Base-by-base conservation (phyloP, 2,329 filamentous ascomycete species). In the Penicillium sp. region DNA sequence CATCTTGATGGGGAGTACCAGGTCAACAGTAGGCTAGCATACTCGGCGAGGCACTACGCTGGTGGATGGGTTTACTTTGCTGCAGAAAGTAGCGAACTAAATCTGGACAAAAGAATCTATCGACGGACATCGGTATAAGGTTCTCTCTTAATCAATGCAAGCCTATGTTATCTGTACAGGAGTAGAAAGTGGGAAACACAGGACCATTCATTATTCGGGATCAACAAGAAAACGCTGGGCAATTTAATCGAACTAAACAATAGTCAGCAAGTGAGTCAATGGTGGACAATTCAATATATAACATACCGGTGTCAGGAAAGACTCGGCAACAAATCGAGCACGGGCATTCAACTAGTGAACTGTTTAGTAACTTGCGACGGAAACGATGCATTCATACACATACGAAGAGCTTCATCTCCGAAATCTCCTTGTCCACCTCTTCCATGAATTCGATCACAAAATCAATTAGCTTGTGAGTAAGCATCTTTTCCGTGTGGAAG, bases 391-490 rank as follows among this genome's bases (percentile, higher is more conserved):
- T 42, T 6, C 10, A 9, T n/a, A 41, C 32, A 57, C 90, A 65
- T 83, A 97, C 93, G 76, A 99, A 99, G 68, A 99, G 88, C 83
- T 99, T 99, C 94, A 99, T 97, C 79, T 99, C 95, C 3, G 94
- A 97, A 57, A 99, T 99, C 76, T 99, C 94, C 82, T 99, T 99
- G 76, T 99, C 95, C 5, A 99, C 95, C 74, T 99, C 94, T 76
- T 99, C 93, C 93, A 99, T 97, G 70, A 99, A 99, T 70, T 97
- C 88, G 63, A 99, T 97, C 65, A 99, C 96, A 70, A 99, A 99
- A 74, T 99, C 94, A 34, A 99, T 95, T 65, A 99, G 82, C 80
- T 99, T 97, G 74, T 99, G 93, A 81, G 97, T 97, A 72, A 97
- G 76, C 91, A 99, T 96, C 73, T 95, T 90, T 75, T 97, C 94